These are phyloP conservation scores for Chionographis japonica DNA, from an alignment of 106 monocot species.

Conservation along the genomic window DNA sequence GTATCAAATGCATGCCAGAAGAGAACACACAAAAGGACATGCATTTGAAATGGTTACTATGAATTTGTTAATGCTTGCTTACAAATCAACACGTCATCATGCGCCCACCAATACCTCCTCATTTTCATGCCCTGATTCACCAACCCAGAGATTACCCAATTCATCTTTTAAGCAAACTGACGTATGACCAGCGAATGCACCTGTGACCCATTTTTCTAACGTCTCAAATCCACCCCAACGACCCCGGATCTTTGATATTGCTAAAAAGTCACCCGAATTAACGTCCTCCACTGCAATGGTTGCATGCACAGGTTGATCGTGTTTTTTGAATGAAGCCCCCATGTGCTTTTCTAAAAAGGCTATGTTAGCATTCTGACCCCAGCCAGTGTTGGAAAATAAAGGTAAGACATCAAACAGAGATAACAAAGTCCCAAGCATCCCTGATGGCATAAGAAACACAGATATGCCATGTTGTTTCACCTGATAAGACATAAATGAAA, in stretches of 20 bases:
- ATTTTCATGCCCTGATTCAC: constrained; percentile 94
- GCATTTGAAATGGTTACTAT: too few relatives aligned
- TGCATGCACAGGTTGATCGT: constrained; percentile 53
- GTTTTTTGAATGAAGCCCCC: constrained; percentile 78
- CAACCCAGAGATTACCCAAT: constrained; percentile 88
- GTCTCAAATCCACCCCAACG: constrained; percentile 99
- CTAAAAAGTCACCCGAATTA: constrained; percentile 90
- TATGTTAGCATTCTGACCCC: constrained; percentile 93
- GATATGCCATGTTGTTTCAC: constrained; percentile 91
- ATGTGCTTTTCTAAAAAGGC: constrained; percentile 84
- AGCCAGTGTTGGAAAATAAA: constrained; percentile 78
- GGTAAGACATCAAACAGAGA: constrained; percentile 86
- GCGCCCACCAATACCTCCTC: constrained; percentile 57
- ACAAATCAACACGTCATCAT: neutral
- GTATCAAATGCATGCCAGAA: too few relatives aligned
- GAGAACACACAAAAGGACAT: too few relatives aligned
- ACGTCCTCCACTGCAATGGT: constrained; percentile 63
- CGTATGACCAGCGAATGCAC: constrained; percentile 96
- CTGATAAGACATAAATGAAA: constrained; percentile 24
- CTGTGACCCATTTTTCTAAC: constrained; percentile 96
- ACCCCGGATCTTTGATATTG: constrained; percentile 88
- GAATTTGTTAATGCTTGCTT: neutral
- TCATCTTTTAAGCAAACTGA: constrained; percentile 97
- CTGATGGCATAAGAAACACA: constrained; percentile 94
- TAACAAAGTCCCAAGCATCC: constrained; percentile 88